Evolutionary conservation across 306 rosid species (phyloP).

Genomic region (Glycine latifolia): DNA sequence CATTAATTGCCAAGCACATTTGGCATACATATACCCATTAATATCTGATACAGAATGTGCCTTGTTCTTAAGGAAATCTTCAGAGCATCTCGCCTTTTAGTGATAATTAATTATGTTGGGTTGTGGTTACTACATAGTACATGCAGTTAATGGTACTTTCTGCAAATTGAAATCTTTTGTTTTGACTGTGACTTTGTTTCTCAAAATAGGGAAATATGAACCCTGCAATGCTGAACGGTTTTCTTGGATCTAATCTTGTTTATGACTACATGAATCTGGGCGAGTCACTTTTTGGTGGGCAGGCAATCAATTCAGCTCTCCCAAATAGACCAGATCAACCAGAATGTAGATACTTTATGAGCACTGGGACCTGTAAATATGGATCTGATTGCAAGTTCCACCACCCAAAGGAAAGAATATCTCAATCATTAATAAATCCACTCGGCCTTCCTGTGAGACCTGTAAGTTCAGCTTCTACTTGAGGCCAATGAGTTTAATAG

Average conservation of each 20-base stretch:
- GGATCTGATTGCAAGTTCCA: slow-evolving; percentile 90
- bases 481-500: neutral
- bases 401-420: slow-evolving; percentile 83
- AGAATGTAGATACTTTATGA: slow-evolving; percentile 84
- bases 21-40: slow-evolving; percentile 6
- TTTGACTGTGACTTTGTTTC: slow-evolving; percentile 39
- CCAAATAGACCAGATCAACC: slow-evolving; percentile 94
- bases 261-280: slow-evolving; percentile 62
- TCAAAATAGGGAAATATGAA: slow-evolving; percentile 69
- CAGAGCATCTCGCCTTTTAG: neutral
- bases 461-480: slow-evolving; percentile 62
- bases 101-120: neutral
- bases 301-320: slow-evolving; percentile 57
- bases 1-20: neutral
- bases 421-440: slow-evolving; percentile 60
- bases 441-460: slow-evolving; percentile 91
- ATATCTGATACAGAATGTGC: slow-evolving; percentile 26
- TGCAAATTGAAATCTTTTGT: slow-evolving; percentile 18
- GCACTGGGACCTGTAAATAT: slow-evolving; percentile 87
- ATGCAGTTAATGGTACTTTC: neutral
- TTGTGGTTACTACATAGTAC: slow-evolving; percentile 9
- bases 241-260: slow-evolving; percentile 66
- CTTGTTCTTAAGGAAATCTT: slow-evolving; percentile 33
- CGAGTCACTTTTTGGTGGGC: slow-evolving; percentile 66
- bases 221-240: slow-evolving; percentile 60